These are phyloP conservation scores for Trichosanthes truncata DNA, from an alignment of 306 rosid genomes.

Conservation along the genomic window DNA sequence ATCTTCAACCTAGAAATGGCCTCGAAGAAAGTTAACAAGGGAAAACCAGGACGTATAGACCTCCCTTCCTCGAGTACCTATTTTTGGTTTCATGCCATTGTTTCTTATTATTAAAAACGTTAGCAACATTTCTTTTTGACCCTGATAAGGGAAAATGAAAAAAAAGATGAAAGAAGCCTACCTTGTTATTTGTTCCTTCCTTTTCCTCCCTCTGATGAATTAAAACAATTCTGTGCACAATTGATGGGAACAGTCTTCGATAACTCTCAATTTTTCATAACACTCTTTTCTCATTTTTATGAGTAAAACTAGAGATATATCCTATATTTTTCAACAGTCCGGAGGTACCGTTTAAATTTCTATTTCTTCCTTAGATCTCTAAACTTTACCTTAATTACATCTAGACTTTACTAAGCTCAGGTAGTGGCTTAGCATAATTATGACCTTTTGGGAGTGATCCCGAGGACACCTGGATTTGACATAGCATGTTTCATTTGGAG, in stretches of 20 bases:
- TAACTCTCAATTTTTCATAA: not conserved
- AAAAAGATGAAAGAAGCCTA: not conserved
- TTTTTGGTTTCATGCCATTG: not conserved
- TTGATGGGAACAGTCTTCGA: not conserved
- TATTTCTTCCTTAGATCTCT: not conserved
- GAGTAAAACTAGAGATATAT: not conserved
- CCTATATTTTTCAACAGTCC: not conserved
- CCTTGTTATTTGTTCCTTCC: not conserved
- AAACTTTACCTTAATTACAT: constrained; percentile 5
- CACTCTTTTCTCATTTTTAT: not conserved
- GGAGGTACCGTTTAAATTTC: not conserved
- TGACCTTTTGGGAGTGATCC: constrained; percentile 4
- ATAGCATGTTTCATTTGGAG: constrained; percentile 15
- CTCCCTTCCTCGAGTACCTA: not conserved
- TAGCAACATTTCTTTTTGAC: not conserved
- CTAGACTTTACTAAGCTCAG: constrained; percentile 11
- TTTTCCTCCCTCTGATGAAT: not conserved
- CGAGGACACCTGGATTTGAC: constrained; percentile 4
- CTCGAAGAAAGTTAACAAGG: no score
- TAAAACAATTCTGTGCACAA: not conserved
- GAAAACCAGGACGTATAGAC: no score
- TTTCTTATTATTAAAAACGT: not conserved
- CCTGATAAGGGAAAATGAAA: not conserved
- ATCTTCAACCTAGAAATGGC: no score
- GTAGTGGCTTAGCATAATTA: constrained; percentile 1